Conservation (phyloP, 2,329 filamentous ascomycete genomes). For the Cephalotrichum gorgonifer region DNA sequence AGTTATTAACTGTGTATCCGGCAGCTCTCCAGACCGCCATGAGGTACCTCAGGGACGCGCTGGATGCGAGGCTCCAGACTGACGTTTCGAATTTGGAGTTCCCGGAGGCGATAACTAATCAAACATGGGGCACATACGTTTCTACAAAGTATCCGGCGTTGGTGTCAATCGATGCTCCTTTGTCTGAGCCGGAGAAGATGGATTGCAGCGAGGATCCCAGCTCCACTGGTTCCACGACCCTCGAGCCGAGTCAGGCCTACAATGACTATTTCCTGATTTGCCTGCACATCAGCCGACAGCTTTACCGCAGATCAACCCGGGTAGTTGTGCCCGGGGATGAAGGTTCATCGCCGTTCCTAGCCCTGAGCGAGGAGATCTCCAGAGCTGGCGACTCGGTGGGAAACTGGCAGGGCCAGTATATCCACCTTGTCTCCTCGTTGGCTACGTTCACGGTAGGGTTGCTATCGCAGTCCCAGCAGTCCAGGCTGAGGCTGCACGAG, state of each 20-base stretch:
- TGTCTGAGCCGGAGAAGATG: neutral
- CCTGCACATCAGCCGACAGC: constrained; percentile 23
- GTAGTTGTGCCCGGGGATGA: constrained; percentile 10
- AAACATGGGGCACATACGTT: constrained; percentile 16
- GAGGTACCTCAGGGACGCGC: constrained; percentile 31
- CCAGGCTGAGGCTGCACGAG: constrained; percentile 17
- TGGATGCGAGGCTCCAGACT: constrained; percentile 10
- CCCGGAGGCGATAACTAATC: constrained; percentile 10
- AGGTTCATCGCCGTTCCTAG: constrained; percentile 14
- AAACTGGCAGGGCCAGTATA: constrained; percentile 15
- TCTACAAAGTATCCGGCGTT: constrained; percentile 18
- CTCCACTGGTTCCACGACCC: neutral
- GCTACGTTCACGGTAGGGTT: constrained; percentile 25
- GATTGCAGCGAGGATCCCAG: neutral
- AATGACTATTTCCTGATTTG: constrained; percentile 28
- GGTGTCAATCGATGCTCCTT: constrained; percentile 7
- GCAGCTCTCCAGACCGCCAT: constrained; percentile 19
- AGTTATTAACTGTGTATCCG: constrained; percentile 6
- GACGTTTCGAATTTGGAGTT: constrained; percentile 4
- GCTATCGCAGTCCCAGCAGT: constrained; percentile 25
- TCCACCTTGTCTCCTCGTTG: constrained; percentile 23
- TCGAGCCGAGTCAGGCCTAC: constrained; percentile 15
- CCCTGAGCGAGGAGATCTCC: constrained; percentile 21
- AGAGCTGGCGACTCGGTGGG: constrained; percentile 17
- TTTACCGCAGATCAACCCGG: constrained; percentile 31